Percentiles rank a stretch among this genome's conserved stretches.
Evolutionary conservation across 352 stramenopile species (phyloP).

Genomic region (Plasmopara halstedii): DNA sequence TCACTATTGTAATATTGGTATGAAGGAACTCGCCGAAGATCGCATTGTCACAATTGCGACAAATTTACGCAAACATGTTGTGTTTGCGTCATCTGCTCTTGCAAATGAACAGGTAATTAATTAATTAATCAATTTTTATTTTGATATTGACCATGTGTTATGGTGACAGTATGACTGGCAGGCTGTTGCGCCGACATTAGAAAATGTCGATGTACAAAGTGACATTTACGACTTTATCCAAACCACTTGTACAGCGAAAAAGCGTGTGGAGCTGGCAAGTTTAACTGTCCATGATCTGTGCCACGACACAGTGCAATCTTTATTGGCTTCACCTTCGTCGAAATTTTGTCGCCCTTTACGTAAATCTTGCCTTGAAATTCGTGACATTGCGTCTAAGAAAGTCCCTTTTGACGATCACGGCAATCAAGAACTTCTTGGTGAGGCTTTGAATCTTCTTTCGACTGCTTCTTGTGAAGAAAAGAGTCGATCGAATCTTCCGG

Average conservation of each 20-base stretch:
- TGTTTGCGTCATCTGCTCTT: constrained; percentile 75
- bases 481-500: background rate
- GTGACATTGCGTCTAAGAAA: constrained; percentile 51
- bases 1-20: background rate
- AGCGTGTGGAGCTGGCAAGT: constrained; percentile 15
- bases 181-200: constrained; percentile 61
- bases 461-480: background rate
- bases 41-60: constrained; percentile 60
- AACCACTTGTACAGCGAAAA: constrained; percentile 6
- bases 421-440: constrained; percentile 40
- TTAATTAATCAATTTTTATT: background rate
- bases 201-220: constrained; percentile 58
- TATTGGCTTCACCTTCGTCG: constrained; percentile 33
- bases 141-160: background rate
- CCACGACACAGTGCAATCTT: constrained; percentile 21
- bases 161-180: constrained; percentile 76
- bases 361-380: constrained; percentile 47
- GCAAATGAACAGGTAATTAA: constrained; percentile 63
- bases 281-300: constrained; percentile 63
- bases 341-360: constrained; percentile 43
- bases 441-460: constrained; percentile 30
- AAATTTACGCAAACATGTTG: constrained; percentile 75
- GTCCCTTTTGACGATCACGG: constrained; percentile 53
- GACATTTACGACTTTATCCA: constrained; percentile 69
- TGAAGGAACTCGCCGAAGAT: constrained; percentile 73